Percentiles rank a stretch among this genome's conserved stretches.
Evolutionary conservation across 495 filamentous ascomycete genomes (phyloP).

Genomic region (Clohesyomyces aquaticus): DNA sequence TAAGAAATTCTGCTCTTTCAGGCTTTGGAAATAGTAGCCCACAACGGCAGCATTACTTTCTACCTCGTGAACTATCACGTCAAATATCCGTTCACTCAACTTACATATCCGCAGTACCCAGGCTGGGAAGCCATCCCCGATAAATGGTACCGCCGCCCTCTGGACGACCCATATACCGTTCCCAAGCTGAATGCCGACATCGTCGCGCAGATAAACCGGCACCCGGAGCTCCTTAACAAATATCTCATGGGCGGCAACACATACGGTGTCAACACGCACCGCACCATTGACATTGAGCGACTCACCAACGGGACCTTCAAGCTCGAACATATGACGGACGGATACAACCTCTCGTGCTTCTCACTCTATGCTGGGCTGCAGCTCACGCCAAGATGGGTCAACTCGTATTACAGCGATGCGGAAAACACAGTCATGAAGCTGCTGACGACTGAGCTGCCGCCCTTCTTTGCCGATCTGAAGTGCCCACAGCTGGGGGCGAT

Average conservation of each 20-base stretch:
- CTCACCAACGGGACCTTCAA: slow-evolving; percentile 23
- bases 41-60: background rate
- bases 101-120: slow-evolving; percentile 2
- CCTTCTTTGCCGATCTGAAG: slow-evolving; percentile 10
- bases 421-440: slow-evolving; percentile 1
- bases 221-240: slow-evolving; percentile 27
- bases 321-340: slow-evolving; percentile 1
- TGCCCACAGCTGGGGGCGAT: background rate
- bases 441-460: slow-evolving; percentile 10
- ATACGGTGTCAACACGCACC: slow-evolving; percentile 18
- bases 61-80: background rate
- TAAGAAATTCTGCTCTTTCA: background rate
- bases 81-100: background rate
- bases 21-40: background rate
- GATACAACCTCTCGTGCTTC: slow-evolving; percentile 23
- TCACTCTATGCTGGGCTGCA: slow-evolving; percentile 2
- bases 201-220: background rate
- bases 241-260: slow-evolving; percentile 23
- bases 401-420: slow-evolving; percentile 15
- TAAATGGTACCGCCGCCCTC: slow-evolving; percentile 60
- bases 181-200: slow-evolving; percentile 19
- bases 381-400: slow-evolving; percentile 17
- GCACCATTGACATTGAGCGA: background rate
- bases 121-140: slow-evolving; percentile 52
- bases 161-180: slow-evolving; percentile 1